These are phyloP conservation scores for sunflower (Helianthus annuus) DNA, from an alignment of 129 eudicot species.

Conservation along the genomic window HanXRQr2.0-SUNRISE NC_035444.2:31995073-31995572, in stretches of 20 bases:
- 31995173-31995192: conserved; percentile 54
- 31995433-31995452: conserved; percentile 26
- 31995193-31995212: conserved; percentile 27
- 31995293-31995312: conserved; percentile 32
- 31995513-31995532: no score
- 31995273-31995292: conserved; percentile 28
- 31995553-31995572: no score
- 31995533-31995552: no score
- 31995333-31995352: conserved; percentile 13
- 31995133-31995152: conserved; percentile 83
- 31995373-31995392: conserved; percentile 20
- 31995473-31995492: not conserved
- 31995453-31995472: conserved; percentile 34
- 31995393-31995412: conserved; percentile 23
- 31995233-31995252: not conserved
- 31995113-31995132: conserved; percentile 93
- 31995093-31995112: conserved; percentile 89
- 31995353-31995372: conserved; percentile 31
- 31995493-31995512: no score
- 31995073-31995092: conserved; percentile 87
- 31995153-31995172: conserved; percentile 92
- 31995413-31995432: conserved; percentile 24
- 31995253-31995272: conserved; percentile 8
- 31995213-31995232: conserved; percentile 27
- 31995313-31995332: not conserved